A percentile compares a stretch with the other conserved stretches of the same genome.
phyloP scores from a whole-genome alignment of 2,329 filamentous ascomycete species.

The Myriosclerotinia duriaeana region DNA sequence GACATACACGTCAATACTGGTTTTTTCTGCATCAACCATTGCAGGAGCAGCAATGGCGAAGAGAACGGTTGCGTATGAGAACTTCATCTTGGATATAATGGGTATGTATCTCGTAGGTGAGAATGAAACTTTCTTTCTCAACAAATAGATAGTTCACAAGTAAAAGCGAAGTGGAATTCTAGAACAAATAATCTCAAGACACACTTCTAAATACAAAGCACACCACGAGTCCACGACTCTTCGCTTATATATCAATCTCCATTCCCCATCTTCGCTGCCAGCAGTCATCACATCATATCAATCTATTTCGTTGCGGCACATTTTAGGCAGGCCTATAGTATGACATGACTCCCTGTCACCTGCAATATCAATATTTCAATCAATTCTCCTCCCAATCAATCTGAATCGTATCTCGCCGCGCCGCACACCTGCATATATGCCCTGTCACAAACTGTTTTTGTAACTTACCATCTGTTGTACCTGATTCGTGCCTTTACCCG shows the following conservation, averaged over 20 bases:
- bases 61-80: slow-evolving; percentile 12
- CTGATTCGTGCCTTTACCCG: neutral
- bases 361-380: neutral
- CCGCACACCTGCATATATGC: neutral
- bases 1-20: slow-evolving; percentile 31
- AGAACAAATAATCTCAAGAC: neutral
- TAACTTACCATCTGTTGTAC: no score
- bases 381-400: neutral
- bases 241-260: slow-evolving; percentile 2
- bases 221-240: no score
- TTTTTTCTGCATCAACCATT: slow-evolving; percentile 4
- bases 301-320: neutral
- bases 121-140: neutral
- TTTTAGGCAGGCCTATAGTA: neutral
- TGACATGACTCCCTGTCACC: neutral
- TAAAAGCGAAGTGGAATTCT: no score
- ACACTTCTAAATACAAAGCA: neutral
- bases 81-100: slow-evolving; percentile 16
- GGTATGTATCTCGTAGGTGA: neutral
- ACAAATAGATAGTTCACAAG: neutral
- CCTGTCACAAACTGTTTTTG: neutral
- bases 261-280: neutral
- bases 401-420: neutral
- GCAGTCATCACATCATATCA: neutral
- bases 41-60: slow-evolving; percentile 4